phyloP scores from a whole-genome alignment of 2,329 filamentous ascomycete species.

The Rutstroemia sp. region DNA sequence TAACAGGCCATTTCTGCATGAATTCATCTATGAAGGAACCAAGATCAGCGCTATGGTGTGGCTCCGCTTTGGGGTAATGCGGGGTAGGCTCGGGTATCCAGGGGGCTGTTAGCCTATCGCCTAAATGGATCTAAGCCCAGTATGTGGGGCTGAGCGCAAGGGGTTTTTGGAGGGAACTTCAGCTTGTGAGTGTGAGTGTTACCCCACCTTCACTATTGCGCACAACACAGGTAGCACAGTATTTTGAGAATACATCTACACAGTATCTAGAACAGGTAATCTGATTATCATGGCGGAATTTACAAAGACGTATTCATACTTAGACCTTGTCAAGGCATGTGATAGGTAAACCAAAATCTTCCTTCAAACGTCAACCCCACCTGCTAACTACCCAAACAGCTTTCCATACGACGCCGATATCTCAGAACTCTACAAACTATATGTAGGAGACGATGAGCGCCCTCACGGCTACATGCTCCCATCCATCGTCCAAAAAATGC shows the following conservation, averaged over 20 bases:
- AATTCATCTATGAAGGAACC: not conserved
- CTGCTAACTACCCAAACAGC: not conserved
- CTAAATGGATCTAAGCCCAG: not conserved
- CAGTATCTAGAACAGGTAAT: not conserved
- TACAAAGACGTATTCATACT: conserved; percentile 16
- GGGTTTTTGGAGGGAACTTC: too few relatives aligned
- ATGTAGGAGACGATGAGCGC: conserved; percentile 37
- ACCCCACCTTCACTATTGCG: too few relatives aligned
- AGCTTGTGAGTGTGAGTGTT: too few relatives aligned
- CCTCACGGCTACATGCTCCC: conserved; percentile 45
- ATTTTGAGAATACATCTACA: not conserved
- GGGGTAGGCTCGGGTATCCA: not conserved
- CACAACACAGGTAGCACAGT: not conserved
- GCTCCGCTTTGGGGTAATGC: not conserved
- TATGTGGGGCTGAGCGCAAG: too few relatives aligned
- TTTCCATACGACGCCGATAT: conserved; percentile 12
- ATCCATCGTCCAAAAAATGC: conserved; percentile 38
- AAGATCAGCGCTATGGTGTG: not conserved
- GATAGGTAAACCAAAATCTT: conserved; percentile 33
- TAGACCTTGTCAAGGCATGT: conserved; percentile 34
- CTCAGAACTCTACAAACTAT: conserved; percentile 35
- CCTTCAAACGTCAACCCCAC: too few relatives aligned
- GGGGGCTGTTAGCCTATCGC: not conserved
- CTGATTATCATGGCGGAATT: not conserved
- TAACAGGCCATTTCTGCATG: conserved; percentile 3